These are phyloP conservation scores for Hypomyces perniciosus DNA, from an alignment of 2,329 filamentous ascomycete genomes.

Conservation along the genomic window DNA sequence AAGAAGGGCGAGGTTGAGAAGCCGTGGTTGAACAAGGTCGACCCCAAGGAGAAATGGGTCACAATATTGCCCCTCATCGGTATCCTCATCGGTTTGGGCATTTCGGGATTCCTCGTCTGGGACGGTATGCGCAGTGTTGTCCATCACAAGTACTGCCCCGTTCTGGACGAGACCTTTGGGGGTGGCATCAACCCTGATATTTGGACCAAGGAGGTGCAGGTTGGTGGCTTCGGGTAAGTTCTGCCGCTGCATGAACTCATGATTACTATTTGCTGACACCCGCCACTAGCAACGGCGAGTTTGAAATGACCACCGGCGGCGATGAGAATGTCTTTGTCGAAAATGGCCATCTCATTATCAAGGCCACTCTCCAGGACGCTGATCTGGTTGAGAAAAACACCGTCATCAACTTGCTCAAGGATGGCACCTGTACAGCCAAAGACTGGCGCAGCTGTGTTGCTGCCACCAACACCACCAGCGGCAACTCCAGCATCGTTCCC, in stretches of 20 bases:
- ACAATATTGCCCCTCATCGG: constrained; percentile 73
- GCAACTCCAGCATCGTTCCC: constrained; percentile 69
- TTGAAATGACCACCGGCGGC: constrained; percentile 65
- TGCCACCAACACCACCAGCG: constrained; percentile 62
- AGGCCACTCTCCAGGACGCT: constrained; percentile 69
- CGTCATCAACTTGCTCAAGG: constrained; percentile 59
- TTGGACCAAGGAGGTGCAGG: constrained; percentile 70
- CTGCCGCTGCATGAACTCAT: background rate
- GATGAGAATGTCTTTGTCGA: constrained; percentile 71
- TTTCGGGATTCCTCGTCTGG: constrained; percentile 68
- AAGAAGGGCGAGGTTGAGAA: constrained; percentile 68
- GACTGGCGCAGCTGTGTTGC: constrained; percentile 54
- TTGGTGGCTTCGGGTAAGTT: constrained; percentile 69
- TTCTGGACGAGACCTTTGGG: constrained; percentile 62
- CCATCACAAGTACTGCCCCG: constrained; percentile 65
- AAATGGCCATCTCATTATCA: constrained; percentile 65
- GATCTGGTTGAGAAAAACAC: constrained; percentile 59
- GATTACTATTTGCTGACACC: background rate
- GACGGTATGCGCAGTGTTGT: constrained; percentile 67
- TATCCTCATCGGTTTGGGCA: constrained; percentile 59
- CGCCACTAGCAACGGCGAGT: constrained; percentile 64
- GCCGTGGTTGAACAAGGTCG: constrained; percentile 68
- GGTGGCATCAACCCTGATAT: constrained; percentile 51
- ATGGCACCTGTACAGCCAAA: constrained; percentile 63
- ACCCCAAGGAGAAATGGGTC: constrained; percentile 80